Conservation (phyloP, 2,329 filamentous ascomycete species). For the Apiospora arundinis region DNA sequence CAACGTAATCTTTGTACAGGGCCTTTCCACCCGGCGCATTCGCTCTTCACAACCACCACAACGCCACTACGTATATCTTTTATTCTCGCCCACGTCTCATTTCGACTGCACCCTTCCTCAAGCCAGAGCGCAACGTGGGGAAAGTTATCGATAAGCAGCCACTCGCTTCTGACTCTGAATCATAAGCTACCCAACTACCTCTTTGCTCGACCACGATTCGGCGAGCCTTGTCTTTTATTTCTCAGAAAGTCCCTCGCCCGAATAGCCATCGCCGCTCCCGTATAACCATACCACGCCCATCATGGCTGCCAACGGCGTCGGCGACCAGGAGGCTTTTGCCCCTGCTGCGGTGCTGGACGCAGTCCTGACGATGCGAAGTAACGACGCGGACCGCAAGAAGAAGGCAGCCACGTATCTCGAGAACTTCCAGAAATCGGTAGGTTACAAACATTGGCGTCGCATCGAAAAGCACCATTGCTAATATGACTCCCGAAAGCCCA, state of each 20-base stretch:
- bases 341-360: constrained; percentile 80
- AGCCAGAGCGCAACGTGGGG: constrained; percentile 15
- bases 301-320: constrained; percentile 69
- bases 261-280: neutral
- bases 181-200: neutral
- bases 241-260: neutral
- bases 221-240: neutral
- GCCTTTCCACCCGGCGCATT: constrained; percentile 11
- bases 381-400: constrained; percentile 81
- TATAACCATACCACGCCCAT: constrained; percentile 27
- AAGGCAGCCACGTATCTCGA: constrained; percentile 91
- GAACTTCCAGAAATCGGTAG: constrained; percentile 96
- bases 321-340: constrained; percentile 73
- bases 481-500: constrained; percentile 64
- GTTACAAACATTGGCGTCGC: constrained; percentile 43
- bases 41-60: constrained; percentile 11
- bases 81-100: neutral
- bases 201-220: constrained; percentile 3
- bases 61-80: constrained; percentile 6
- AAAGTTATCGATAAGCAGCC: constrained; percentile 17
- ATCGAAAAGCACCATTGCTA: constrained; percentile 31
- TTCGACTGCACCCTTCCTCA: constrained; percentile 5
- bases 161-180: constrained; percentile 13
- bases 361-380: constrained; percentile 89
- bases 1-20: constrained; percentile 8